A percentile compares a stretch with the other conserved stretches of the same genome.
These are phyloP conservation scores for Nemophila menziesii DNA, from an alignment of 257 asterid genomes.

Conservation along the genomic window DNA sequence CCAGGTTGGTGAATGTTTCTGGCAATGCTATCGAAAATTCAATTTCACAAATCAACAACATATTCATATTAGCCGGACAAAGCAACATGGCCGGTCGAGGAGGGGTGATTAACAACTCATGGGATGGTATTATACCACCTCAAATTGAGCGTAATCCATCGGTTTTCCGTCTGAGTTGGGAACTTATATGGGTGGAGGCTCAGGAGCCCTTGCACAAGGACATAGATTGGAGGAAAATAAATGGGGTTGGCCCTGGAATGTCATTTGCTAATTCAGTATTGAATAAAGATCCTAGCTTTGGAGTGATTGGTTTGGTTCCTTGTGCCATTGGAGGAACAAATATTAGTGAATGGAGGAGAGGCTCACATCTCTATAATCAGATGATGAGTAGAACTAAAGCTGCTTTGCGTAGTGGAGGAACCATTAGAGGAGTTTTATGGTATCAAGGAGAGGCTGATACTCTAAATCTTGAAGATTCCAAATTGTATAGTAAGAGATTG, in stretches of 20 bases:
- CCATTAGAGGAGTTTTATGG: constrained; percentile 23
- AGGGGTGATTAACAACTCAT: constrained; percentile 28
- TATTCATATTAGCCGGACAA: constrained; percentile 74
- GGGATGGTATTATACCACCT: constrained; percentile 58
- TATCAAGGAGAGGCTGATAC: constrained; percentile 35
- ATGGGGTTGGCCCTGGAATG: constrained; percentile 32
- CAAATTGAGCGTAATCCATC: constrained; percentile 26
- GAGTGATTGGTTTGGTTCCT: constrained; percentile 25
- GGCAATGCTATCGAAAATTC: background rate
- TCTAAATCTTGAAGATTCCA: constrained; percentile 3
- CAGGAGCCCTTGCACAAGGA: constrained; percentile 29
- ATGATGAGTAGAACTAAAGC: constrained; percentile 15
- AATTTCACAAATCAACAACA: constrained; percentile 14
- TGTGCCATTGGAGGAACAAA: constrained; percentile 31
- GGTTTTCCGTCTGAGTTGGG: constrained; percentile 12
- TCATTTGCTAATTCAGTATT: constrained; percentile 23
- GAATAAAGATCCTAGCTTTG: constrained; percentile 2
- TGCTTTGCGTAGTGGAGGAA: constrained; percentile 8
- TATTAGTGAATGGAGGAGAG: constrained; percentile 22
- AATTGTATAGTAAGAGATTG: constrained; percentile 13
- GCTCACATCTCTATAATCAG: constrained; percentile 18
- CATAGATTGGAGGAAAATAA: constrained; percentile 16
- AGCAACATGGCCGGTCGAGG: constrained; percentile 95
- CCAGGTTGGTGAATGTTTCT: constrained; percentile 5
- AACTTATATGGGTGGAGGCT: constrained; percentile 23